phyloP scores from a whole-genome alignment of 1,284 basidiomycete genomes.

The Microbotryum scabiosae region DNA sequence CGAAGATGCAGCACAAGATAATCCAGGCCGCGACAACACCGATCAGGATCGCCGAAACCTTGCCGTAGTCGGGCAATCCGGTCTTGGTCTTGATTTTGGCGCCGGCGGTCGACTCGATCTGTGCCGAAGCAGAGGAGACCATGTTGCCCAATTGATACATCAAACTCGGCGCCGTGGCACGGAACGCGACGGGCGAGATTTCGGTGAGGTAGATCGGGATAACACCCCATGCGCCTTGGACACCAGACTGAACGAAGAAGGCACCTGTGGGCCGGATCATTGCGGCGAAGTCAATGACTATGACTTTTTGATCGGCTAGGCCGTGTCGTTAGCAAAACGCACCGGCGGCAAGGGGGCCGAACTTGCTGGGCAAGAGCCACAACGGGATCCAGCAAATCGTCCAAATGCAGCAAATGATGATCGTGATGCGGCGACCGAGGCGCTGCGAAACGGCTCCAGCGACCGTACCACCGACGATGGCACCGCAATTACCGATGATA shows the following conservation, averaged over 20 bases:
- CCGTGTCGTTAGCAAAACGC: constrained; percentile 57
- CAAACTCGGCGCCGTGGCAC: constrained; percentile 84
- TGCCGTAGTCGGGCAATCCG: constrained; percentile 69
- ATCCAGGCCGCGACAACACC: constrained; percentile 41
- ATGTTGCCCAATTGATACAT: constrained; percentile 55
- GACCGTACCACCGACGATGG: constrained; percentile 48
- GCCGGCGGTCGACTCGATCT: constrained; percentile 75
- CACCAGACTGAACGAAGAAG: constrained; percentile 60
- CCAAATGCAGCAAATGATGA: constrained; percentile 56
- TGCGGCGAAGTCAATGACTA: neutral
- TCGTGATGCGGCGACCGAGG: constrained; percentile 79
- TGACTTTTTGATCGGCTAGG: constrained; percentile 34
- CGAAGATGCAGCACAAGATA: constrained; percentile 26
- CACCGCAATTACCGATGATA: constrained; percentile 68
- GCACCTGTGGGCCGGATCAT: constrained; percentile 48
- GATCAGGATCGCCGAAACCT: constrained; percentile 38
- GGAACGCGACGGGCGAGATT: constrained; percentile 81
- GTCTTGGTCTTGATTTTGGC: constrained; percentile 41
- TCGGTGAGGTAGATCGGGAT: constrained; percentile 36
- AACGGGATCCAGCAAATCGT: constrained; percentile 41
- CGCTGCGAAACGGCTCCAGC: constrained; percentile 75
- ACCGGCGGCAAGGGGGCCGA: constrained; percentile 39
- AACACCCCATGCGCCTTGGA: constrained; percentile 44
- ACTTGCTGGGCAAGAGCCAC: constrained; percentile 42
- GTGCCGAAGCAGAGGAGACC: constrained; percentile 76